These are phyloP conservation scores for Anisodus acutangulus DNA, from an alignment of 257 asterid species.

Conservation along the genomic window DNA sequence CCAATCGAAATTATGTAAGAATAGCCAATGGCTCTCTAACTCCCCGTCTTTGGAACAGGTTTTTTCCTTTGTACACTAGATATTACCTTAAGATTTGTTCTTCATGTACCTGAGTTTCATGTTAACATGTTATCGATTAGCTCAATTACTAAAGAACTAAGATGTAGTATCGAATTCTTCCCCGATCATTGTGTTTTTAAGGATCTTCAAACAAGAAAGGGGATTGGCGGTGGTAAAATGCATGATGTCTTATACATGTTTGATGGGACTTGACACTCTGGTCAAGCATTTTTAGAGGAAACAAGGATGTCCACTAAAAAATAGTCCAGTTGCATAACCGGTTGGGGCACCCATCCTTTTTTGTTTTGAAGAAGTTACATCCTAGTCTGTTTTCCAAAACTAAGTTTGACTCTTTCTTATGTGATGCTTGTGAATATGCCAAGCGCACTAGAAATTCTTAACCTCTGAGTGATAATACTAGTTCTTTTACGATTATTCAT, in stretches of 20 bases:
- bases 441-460: neutral
- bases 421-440: neutral
- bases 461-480: neutral
- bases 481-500: neutral
- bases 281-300: no score
- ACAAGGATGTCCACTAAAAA: no score
- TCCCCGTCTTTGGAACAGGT: neutral
- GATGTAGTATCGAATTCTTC: neutral
- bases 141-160: neutral
- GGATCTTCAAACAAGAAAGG: neutral
- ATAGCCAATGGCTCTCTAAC: neutral
- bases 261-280: no score
- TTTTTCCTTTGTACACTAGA: neutral
- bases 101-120: neutral
- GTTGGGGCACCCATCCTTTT: neutral
- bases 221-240: neutral
- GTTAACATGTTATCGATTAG: neutral
- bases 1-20: neutral
- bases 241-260: neutral
- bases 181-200: neutral
- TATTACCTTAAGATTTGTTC: neutral
- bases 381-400: neutral
- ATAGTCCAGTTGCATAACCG: neutral
- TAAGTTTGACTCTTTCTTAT: neutral
- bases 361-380: no score